Evolutionary conservation across 164 flowering plant genomes (phyloP), one percentile per base, ranked within the genome.

Genomic region (Liquidambar formosana): DNA sequence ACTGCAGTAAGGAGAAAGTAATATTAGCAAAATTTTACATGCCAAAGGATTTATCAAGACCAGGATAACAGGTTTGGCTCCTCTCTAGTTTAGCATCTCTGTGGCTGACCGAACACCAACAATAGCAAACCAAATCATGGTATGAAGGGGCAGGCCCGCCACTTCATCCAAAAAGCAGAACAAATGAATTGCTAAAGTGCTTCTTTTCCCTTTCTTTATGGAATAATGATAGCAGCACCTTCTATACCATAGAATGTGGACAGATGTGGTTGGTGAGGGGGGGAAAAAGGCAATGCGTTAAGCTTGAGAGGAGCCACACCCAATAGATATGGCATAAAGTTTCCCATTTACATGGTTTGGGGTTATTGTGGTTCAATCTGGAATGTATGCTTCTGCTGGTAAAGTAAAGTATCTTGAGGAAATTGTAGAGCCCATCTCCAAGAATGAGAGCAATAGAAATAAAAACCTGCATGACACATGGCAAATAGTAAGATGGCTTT

Each of bases 341-440:
- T 12, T 13, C 3, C 4, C 41, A 28, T 27, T 84, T 80, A 89
- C 94, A 67, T 77, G 74, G 66, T 71, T 73, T 82, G 16, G 52
- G 44, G 33, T 22, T 67, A 66, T 63, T 79, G 12, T 62, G 76
- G 43, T 83, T 76, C 63, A 69, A 18, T 68, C 76, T 69, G 22
- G 61, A 64, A 64, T 69, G 71, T 68, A 89, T 63, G 67, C 71
- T 86, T 66, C 63, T 69, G 51, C 69, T 33, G 22, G 89, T 86
- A 67, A 77, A 75, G 26, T 45, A 72, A 12, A 89, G 59, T 11
- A 88, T 80, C 81, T 88, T 90, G 67, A 83, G 56, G 69, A 94
- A 90, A 72, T 90, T 90, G 81, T 90, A 92, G 57, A 94, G 86
- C 38, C 97, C 98, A 71, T 94, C 97, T 33, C 98, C 98, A 2